Evolutionary conservation across 2,329 filamentous ascomycete genomes (phyloP).

Genomic region (Diaporthe sp.): DNA sequence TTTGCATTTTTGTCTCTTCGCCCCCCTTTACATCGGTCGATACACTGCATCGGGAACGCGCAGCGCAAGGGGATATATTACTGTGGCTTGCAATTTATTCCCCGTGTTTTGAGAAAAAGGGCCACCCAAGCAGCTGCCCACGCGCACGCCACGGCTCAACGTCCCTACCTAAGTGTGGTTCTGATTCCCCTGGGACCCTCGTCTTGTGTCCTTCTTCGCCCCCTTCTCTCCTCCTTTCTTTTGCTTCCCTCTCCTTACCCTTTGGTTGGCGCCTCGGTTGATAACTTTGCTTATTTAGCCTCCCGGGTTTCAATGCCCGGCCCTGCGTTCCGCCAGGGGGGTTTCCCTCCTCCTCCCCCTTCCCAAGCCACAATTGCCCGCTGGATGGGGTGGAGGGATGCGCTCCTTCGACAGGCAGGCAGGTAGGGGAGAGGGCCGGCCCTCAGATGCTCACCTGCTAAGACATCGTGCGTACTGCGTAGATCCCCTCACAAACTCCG

Average conservation of each 20-base stretch:
- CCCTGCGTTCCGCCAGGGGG: slow-evolving; percentile 9
- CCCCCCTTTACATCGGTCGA: background rate
- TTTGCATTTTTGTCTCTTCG: background rate
- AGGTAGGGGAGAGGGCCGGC: background rate
- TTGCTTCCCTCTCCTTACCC: background rate
- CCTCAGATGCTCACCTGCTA: background rate
- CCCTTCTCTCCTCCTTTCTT: background rate
- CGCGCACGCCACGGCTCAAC: slow-evolving; percentile 20
- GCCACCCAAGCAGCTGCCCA: background rate
- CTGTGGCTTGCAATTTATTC: slow-evolving; percentile 25
- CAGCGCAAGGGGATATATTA: slow-evolving; percentile 1
- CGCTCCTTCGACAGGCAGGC: background rate
- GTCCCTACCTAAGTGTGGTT: slow-evolving; percentile 23
- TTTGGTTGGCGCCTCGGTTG: slow-evolving; percentile 2
- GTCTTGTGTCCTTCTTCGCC: background rate
- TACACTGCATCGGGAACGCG: background rate
- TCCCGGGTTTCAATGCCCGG: slow-evolving; percentile 14
- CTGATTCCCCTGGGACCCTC: background rate
- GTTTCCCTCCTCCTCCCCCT: background rate
- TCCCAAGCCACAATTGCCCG: background rate
- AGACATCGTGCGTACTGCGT: slow-evolving; percentile 8
- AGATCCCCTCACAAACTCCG: slow-evolving; percentile 4
- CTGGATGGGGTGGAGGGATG: background rate
- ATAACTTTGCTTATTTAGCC: slow-evolving; percentile 23
- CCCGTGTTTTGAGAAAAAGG: background rate